Evolutionary conservation across 768 basidiomycete species (phyloP).

Genomic region (Psilocybe cyanescens): DNA sequence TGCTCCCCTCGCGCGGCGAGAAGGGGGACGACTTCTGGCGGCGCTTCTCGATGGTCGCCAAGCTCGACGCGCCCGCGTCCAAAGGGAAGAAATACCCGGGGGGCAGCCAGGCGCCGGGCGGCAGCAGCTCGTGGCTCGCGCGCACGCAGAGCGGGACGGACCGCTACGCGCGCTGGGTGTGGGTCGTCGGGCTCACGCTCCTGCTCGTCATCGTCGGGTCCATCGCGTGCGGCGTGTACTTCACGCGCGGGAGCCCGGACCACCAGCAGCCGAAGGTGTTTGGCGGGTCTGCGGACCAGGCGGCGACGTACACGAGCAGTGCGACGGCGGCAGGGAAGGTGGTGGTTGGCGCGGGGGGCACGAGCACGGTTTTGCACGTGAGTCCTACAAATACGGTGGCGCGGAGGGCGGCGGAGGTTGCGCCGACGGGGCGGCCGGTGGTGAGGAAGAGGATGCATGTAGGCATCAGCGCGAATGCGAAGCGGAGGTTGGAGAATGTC

Average conservation of each 20-base stretch:
- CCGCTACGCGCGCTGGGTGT: slow-evolving; percentile 69
- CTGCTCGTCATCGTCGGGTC: slow-evolving; percentile 57
- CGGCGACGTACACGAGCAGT: slow-evolving; percentile 38
- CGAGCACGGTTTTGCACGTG: slow-evolving; percentile 44
- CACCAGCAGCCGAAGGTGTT: slow-evolving; percentile 62
- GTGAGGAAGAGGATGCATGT: neutral
- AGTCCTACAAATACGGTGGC: slow-evolving; percentile 66
- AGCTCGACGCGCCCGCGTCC: slow-evolving; percentile 52
- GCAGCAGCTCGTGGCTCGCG: slow-evolving; percentile 72
- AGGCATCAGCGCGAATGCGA: neutral
- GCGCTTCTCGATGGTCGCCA: slow-evolving; percentile 83
- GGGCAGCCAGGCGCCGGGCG: neutral
- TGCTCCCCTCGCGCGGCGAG: slow-evolving; percentile 70
- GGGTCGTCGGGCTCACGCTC: slow-evolving; percentile 65
- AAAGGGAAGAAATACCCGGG: slow-evolving; percentile 48
- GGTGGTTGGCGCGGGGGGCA: slow-evolving; percentile 26
- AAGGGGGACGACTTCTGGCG: slow-evolving; percentile 87
- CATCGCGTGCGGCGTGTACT: slow-evolving; percentile 62
- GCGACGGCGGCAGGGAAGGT: slow-evolving; percentile 43
- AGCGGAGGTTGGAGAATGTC: neutral
- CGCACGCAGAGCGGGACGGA: slow-evolving; percentile 60
- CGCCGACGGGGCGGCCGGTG: slow-evolving; percentile 16
- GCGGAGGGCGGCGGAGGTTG: slow-evolving; percentile 26
- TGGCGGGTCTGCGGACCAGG: slow-evolving; percentile 52
- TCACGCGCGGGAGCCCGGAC: slow-evolving; percentile 52